Conservation (phyloP, 768 basidiomycete genomes). For the Xanthoconium purpureum region DNA sequence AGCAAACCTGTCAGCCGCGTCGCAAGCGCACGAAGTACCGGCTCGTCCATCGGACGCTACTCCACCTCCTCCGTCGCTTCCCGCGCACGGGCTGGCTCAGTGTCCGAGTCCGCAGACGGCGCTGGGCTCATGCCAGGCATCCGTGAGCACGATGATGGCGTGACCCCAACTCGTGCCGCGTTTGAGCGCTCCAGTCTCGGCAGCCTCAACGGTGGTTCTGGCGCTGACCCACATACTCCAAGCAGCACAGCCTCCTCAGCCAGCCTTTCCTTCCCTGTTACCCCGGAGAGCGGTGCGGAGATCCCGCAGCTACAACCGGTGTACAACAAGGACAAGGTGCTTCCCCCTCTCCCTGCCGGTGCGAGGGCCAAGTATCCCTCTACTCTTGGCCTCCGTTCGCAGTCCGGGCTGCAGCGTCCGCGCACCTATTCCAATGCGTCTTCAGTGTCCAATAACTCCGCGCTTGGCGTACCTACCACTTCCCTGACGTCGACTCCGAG, state of each 20-base stretch:
- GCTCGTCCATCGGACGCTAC: constrained; percentile 25
- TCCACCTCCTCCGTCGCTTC: constrained; percentile 25
- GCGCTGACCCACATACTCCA: constrained; percentile 25
- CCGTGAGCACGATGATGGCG: constrained; percentile 29
- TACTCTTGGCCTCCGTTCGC: constrained; percentile 13
- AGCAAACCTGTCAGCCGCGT: constrained; percentile 22
- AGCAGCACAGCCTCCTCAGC: constrained; percentile 31
- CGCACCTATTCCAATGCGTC: constrained; percentile 36
- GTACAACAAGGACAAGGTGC: constrained; percentile 29
- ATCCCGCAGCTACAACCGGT: constrained; percentile 1
- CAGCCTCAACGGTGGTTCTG: constrained; percentile 20
- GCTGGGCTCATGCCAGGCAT: constrained; percentile 27
- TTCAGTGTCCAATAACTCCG: constrained; percentile 23
- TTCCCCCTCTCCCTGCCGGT: constrained; percentile 30
- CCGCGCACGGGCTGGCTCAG: constrained; percentile 15
- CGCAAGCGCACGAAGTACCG: constrained; percentile 18
- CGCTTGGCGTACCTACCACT: constrained; percentile 4
- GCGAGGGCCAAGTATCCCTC: constrained; percentile 22
- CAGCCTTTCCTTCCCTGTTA: constrained; percentile 31
- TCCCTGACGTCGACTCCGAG: constrained; percentile 13
- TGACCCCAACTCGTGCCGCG: constrained; percentile 29
- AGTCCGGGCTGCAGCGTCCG: constrained; percentile 19
- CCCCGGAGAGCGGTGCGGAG: constrained; percentile 25
- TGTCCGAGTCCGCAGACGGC: constrained; percentile 19
- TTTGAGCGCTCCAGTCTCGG: constrained; percentile 27